These are phyloP conservation scores for Phytopythium chamaehyphon DNA, from an alignment of 352 stramenopile species.

Conservation along the genomic window DNA sequence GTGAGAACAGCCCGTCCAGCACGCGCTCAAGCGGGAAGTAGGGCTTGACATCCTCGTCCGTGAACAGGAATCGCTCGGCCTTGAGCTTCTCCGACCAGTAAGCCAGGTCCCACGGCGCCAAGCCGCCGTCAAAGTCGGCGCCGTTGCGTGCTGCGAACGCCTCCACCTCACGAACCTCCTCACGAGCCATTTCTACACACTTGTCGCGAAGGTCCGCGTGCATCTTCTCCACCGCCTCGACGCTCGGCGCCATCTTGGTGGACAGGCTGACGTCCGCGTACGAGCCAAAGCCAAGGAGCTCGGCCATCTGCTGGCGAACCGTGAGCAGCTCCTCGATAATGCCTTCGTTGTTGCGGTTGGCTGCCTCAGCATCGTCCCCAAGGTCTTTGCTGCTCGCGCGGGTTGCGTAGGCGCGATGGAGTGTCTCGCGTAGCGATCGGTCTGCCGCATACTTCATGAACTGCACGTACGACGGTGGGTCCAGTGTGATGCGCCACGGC, in stretches of 20 bases:
- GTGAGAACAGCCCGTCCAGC: slow-evolving; percentile 94
- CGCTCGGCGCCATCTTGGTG: slow-evolving; percentile 95
- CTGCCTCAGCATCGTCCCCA: neutral
- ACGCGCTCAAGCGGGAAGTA: slow-evolving; percentile 95
- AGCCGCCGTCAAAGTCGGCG: slow-evolving; percentile 27
- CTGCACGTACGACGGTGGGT: slow-evolving; percentile 93
- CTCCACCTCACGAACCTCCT: slow-evolving; percentile 90
- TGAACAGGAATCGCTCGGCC: slow-evolving; percentile 94
- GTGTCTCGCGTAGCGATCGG: slow-evolving; percentile 85
- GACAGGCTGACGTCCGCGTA: slow-evolving; percentile 92
- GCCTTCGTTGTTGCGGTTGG: slow-evolving; percentile 81
- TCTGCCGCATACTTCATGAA: slow-evolving; percentile 95
- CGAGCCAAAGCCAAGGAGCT: slow-evolving; percentile 92
- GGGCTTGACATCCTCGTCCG: slow-evolving; percentile 95
- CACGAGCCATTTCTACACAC: slow-evolving; percentile 85
- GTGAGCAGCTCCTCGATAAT: slow-evolving; percentile 94
- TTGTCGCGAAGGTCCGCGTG: slow-evolving; percentile 92
- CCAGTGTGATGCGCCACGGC: slow-evolving; percentile 94
- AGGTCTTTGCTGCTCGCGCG: slow-evolving; percentile 83
- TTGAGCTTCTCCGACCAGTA: slow-evolving; percentile 96
- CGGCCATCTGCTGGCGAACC: slow-evolving; percentile 89
- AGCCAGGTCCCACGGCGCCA: slow-evolving; percentile 93
- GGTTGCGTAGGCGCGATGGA: slow-evolving; percentile 93
- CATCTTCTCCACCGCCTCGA: slow-evolving; percentile 91
- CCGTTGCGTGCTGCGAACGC: slow-evolving; percentile 83